phyloP scores from a whole-genome alignment of 371 early-diverging fungal genomes.

The Lichtheimia ramosa region DNA sequence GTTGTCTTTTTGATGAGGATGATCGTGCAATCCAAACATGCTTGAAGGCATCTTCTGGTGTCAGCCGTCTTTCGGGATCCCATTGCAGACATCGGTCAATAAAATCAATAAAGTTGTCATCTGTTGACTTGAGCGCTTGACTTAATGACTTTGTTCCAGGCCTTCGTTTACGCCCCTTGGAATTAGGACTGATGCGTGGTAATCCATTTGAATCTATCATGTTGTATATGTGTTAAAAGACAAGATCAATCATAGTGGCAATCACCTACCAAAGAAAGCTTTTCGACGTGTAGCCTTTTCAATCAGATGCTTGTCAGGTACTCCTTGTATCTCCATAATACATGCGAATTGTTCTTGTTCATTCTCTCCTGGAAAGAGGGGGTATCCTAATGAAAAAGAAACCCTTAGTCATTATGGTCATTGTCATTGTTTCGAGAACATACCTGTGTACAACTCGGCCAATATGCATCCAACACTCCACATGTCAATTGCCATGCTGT shows the following conservation, averaged over 20 bases:
- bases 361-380: constrained; percentile 96
- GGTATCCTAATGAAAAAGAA: constrained; percentile 59
- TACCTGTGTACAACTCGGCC: constrained; percentile 90
- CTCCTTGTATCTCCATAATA: constrained; percentile 91
- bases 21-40: constrained; percentile 68
- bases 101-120: constrained; percentile 83
- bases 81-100: constrained; percentile 78
- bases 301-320: constrained; percentile 75
- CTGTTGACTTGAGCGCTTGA: constrained; percentile 67
- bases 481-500: constrained; percentile 96
- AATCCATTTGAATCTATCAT: constrained; percentile 55
- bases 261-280: constrained; percentile 79
- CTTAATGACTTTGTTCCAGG: constrained; percentile 74
- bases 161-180: constrained; percentile 82
- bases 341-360: constrained; percentile 94
- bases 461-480: constrained; percentile 99
- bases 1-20: constrained; percentile 6
- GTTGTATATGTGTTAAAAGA: not conserved
- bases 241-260: not conserved
- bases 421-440: not conserved
- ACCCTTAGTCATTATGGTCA: not conserved
- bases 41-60: constrained; percentile 75
- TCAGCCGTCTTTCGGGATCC: constrained; percentile 86
- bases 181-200: constrained; percentile 73
- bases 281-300: constrained; percentile 78